phyloP scores from a whole-genome alignment of 495 filamentous ascomycete species.

The Hypoxylon fuscum region DNA sequence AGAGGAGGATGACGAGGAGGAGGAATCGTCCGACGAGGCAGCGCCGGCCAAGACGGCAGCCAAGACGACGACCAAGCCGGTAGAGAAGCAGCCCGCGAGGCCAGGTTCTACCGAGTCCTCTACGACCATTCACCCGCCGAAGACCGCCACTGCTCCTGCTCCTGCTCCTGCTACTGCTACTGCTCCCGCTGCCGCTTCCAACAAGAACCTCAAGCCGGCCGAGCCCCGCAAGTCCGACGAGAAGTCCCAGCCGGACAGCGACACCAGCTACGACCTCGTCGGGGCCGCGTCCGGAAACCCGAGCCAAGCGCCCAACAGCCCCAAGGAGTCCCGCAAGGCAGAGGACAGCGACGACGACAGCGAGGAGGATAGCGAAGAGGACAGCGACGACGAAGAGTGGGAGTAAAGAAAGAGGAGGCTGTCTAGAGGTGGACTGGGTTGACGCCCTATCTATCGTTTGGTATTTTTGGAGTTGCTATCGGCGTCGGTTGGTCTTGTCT shows the following conservation, averaged over 20 bases:
- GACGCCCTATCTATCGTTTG: conserved; percentile 1
- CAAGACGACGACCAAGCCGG: conserved; percentile 37
- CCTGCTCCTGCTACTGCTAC: conserved; percentile 18
- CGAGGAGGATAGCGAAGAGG: conserved; percentile 45
- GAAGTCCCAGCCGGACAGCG: conserved; percentile 84
- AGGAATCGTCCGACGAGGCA: conserved; percentile 43
- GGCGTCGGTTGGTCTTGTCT: conserved; percentile 32
- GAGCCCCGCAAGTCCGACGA: conserved; percentile 84
- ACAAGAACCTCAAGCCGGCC: conserved; percentile 57
- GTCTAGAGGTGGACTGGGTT: conserved; percentile 2
- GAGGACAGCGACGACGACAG: conserved; percentile 63
- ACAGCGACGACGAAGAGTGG: conserved; percentile 88
- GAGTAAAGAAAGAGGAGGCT: conserved; percentile 71
- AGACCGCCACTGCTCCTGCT: conserved; percentile 30
- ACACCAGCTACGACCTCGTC: conserved; percentile 93
- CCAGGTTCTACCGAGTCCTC: conserved; percentile 60
- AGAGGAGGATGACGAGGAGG: conserved; percentile 40
- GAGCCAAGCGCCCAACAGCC: conserved; percentile 77
- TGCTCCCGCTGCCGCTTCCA: conserved; percentile 21
- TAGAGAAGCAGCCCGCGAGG: conserved; percentile 40
- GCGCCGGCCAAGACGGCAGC: conserved; percentile 41
- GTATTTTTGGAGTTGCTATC: conserved; percentile 26
- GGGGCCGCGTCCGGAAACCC: conserved; percentile 76
- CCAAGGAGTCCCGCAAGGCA: conserved; percentile 65
- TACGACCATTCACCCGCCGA: conserved; percentile 60